Evolutionary conservation across 805 yeast genomes (phyloP).

Genomic region (Yarrowia porcina): DNA sequence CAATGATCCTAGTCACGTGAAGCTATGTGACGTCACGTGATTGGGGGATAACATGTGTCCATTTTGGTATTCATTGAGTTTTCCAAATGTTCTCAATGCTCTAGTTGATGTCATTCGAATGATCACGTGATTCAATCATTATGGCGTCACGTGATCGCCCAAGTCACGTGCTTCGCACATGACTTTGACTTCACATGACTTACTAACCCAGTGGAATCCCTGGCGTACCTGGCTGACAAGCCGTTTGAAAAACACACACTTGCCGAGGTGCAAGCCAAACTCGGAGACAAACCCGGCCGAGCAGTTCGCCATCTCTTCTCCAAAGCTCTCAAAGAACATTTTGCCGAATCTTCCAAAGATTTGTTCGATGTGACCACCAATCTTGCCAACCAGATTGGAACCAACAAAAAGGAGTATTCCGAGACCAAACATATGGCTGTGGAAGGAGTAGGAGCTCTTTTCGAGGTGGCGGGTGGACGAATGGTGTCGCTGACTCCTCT

Average conservation of each 20-base stretch:
- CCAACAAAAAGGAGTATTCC: slow-evolving; percentile 31
- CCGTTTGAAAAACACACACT: slow-evolving; percentile 3
- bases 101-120: no score
- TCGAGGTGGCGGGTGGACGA: slow-evolving; percentile 34
- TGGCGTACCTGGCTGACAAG: slow-evolving; percentile 1
- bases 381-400: slow-evolving; percentile 12
- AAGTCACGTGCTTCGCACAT: no score
- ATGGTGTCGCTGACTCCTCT: slow-evolving; percentile 38
- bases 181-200: no score
- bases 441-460: slow-evolving; percentile 33
- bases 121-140: no score
- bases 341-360: slow-evolving; percentile 12
- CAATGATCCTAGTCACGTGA: no score
- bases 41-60: no score
- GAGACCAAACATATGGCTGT: slow-evolving; percentile 34
- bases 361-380: slow-evolving; percentile 11
- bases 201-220: slow-evolving; percentile 15
- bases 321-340: slow-evolving; percentile 17
- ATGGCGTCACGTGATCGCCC: no score
- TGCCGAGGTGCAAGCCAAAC: background rate
- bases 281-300: slow-evolving; percentile 6
- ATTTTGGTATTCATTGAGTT: no score
- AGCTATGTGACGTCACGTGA: no score
- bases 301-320: slow-evolving; percentile 12
- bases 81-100: no score